Evolutionary conservation across 2,329 filamentous ascomycete genomes (phyloP).

Genomic region (Iodosphaeria phyllophila): DNA sequence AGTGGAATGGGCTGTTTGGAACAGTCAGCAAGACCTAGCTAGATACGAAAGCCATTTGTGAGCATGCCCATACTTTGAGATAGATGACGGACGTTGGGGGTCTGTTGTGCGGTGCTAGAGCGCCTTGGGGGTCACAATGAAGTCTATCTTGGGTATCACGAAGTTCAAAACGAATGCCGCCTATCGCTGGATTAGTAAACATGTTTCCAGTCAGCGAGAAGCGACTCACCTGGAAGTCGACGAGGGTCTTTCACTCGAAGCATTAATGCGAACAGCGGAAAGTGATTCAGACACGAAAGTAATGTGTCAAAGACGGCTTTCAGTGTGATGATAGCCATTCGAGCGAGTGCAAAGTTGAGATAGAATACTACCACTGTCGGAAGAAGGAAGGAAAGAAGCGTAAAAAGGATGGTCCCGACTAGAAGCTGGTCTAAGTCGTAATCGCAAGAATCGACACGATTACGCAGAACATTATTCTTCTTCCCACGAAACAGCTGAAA

Average conservation of each 20-base stretch:
- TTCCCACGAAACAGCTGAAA: slow-evolving; percentile 97
- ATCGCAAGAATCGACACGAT: slow-evolving; percentile 96
- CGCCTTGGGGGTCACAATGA: slow-evolving; percentile 15
- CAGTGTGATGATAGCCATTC: slow-evolving; percentile 86
- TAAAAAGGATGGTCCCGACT: slow-evolving; percentile 91
- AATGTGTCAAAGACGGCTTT: slow-evolving; percentile 85
- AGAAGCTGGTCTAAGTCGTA: slow-evolving; percentile 95
- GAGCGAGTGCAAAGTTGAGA: slow-evolving; percentile 79
- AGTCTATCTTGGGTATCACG: slow-evolving; percentile 45
- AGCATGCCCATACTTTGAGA: slow-evolving; percentile 57
- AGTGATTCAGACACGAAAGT: slow-evolving; percentile 89
- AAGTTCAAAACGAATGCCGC: slow-evolving; percentile 81
- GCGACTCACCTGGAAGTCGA: slow-evolving; percentile 55
- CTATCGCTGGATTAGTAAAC: no score
- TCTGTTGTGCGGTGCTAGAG: slow-evolving; percentile 10
- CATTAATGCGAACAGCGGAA: slow-evolving; percentile 94
- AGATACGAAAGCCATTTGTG: neutral
- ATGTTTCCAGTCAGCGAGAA: no score
- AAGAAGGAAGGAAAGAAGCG: slow-evolving; percentile 80
- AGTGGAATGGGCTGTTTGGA: slow-evolving; percentile 59
- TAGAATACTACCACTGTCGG: slow-evolving; percentile 96
- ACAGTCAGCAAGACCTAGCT: neutral
- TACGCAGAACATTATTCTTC: slow-evolving; percentile 90
- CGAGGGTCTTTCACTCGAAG: slow-evolving; percentile 81
- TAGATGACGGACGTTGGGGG: slow-evolving; percentile 66